phyloP scores from a whole-genome alignment of 371 early-diverging fungal genomes.

The Sporodiniella umbellata region DNA sequence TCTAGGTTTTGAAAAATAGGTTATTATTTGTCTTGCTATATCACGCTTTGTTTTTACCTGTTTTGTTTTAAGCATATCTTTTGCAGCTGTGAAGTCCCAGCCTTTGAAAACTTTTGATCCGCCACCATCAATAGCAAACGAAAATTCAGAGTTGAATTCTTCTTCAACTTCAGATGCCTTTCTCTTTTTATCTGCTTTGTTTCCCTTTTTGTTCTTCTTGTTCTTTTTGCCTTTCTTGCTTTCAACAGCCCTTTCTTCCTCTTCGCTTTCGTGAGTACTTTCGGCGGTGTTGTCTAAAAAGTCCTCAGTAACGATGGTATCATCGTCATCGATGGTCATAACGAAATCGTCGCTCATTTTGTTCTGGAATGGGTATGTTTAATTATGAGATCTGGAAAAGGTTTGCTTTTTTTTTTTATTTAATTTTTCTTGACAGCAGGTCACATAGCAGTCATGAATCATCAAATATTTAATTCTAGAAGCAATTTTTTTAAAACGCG shows the following conservation, averaged over 20 bases:
- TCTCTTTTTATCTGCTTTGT: slow-evolving; percentile 30
- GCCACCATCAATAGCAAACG: slow-evolving; percentile 74
- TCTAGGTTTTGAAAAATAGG: slow-evolving; percentile 6
- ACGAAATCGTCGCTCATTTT: slow-evolving; percentile 60
- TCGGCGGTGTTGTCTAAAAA: slow-evolving; percentile 28
- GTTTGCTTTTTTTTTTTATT: background rate
- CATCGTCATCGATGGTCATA: slow-evolving; percentile 80
- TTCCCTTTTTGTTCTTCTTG: slow-evolving; percentile 33
- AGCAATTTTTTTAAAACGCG: no score
- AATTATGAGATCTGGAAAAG: no score
- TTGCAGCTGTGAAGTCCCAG: slow-evolving; percentile 84
- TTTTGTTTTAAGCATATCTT: slow-evolving; percentile 65
- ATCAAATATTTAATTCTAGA: background rate
- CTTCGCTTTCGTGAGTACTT: slow-evolving; percentile 14
- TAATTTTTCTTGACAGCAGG: background rate
- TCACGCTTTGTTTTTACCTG: slow-evolving; percentile 28
- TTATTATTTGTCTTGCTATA: background rate
- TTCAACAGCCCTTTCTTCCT: slow-evolving; percentile 13
- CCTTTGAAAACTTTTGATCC: slow-evolving; percentile 40
- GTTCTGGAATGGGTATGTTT: background rate
- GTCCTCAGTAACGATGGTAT: slow-evolving; percentile 47
- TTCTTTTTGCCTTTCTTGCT: slow-evolving; percentile 30
- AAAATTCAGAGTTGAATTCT: slow-evolving; percentile 66
- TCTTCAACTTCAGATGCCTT: slow-evolving; percentile 26
- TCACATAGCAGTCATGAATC: background rate